Percentiles rank a stretch among this genome's conserved stretches.
Conservation (phyloP, 2,329 filamentous ascomycete species). For the Microsporum canis region DNA sequence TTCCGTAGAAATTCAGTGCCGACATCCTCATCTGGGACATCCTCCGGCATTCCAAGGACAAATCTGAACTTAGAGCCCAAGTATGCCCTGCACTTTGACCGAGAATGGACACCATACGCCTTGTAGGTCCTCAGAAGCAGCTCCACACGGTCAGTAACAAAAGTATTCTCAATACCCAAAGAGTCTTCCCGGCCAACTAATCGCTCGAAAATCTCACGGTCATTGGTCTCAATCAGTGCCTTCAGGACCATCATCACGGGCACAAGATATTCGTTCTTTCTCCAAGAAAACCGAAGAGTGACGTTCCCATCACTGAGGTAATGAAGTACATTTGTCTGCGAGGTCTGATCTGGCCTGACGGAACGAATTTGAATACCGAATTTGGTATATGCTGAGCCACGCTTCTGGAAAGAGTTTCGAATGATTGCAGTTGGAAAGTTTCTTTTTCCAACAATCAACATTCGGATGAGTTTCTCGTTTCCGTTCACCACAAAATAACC, state of each 20-base stretch:
- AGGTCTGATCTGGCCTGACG: constrained; percentile 93
- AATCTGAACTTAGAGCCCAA: constrained; percentile 84
- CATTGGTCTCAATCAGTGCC: constrained; percentile 88
- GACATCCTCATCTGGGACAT: constrained; percentile 75
- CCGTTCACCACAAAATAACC: constrained; percentile 98
- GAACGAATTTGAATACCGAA: constrained; percentile 86
- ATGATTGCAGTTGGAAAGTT: constrained; percentile 95
- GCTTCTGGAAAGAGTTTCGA: constrained; percentile 76
- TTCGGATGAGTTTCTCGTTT: constrained; percentile 89
- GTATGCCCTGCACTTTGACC: constrained; percentile 70
- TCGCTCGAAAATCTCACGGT: constrained; percentile 91
- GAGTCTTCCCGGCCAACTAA: constrained; percentile 67
- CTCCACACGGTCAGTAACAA: constrained; percentile 89
- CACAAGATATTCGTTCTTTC: constrained; percentile 93
- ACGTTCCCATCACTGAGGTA: constrained; percentile 93
- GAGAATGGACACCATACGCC: constrained; percentile 71
- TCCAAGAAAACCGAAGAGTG: constrained; percentile 94
- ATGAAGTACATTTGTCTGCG: constrained; percentile 92
- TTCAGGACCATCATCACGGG: constrained; percentile 96
- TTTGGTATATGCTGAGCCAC: constrained; percentile 77
- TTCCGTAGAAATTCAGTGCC: constrained; percentile 83
- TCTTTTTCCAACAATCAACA: constrained; percentile 77
- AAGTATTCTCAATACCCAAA: constrained; percentile 73
- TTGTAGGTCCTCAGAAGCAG: constrained; percentile 88
- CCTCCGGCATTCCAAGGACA: constrained; percentile 72